Percentiles rank a stretch among this genome's conserved stretches.
Conservation (phyloP, 2,329 filamentous ascomycete genomes). For the Ceratocystis cubensis region DNA sequence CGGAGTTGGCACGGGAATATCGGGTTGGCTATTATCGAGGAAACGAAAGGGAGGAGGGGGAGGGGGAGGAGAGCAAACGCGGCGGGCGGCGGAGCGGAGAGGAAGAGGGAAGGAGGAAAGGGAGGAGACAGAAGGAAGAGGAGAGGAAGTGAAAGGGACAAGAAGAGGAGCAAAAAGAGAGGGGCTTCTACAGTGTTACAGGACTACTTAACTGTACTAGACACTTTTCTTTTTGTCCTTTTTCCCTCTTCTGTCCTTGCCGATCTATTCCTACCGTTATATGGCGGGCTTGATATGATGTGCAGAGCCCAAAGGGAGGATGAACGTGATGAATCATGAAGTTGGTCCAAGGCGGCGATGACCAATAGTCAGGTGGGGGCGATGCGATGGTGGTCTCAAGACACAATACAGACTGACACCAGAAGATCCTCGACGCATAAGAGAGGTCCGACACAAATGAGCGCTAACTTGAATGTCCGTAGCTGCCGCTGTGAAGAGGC, state of each 20-base stretch:
- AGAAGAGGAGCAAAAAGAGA: not conserved
- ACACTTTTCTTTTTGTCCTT: not conserved
- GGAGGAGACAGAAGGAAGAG: not conserved
- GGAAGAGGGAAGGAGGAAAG: not conserved
- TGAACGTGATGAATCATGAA: not conserved
- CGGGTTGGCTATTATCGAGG: not conserved
- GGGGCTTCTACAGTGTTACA: not conserved
- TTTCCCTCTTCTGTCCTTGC: not conserved
- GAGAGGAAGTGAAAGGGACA: not conserved
- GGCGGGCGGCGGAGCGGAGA: not conserved
- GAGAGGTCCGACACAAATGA: not conserved
- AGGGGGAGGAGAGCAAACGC: not conserved
- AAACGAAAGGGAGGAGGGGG: not conserved
- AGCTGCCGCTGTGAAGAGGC: not conserved
- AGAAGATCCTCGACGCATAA: not conserved
- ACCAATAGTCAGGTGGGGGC: not conserved
- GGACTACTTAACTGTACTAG: not conserved
- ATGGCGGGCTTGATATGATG: conserved; percentile 1
- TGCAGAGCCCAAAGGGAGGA: not conserved
- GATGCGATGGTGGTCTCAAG: too few species aligned
- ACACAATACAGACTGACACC: too few species aligned
- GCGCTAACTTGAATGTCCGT: not conserved
- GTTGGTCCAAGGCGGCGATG: not conserved
- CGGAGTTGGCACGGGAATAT: not conserved
- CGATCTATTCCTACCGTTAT: not conserved